Evolutionary conservation across 2,329 filamentous ascomycete genomes (phyloP).

Genomic region (Zymoseptoria brevis): DNA sequence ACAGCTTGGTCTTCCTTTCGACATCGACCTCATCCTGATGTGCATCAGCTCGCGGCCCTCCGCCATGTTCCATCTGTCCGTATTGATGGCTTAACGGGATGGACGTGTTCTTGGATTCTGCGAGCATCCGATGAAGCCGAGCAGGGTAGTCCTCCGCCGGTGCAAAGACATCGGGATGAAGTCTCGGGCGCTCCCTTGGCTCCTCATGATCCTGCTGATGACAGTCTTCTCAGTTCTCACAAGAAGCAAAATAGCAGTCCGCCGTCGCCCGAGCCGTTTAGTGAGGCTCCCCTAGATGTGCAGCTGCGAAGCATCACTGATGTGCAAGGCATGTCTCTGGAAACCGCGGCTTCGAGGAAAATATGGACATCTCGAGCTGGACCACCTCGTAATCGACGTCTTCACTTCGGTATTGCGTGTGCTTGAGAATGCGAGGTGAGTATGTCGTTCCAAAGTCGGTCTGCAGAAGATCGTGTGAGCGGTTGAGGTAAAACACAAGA

Average conservation of each 20-base stretch:
- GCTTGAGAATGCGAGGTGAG: background rate
- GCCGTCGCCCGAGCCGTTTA: background rate
- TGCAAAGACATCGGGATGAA: too few relatives aligned
- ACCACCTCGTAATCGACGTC: background rate
- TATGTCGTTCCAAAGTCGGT: background rate
- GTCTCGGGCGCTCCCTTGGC: too few relatives aligned
- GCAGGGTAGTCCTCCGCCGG: too few relatives aligned
- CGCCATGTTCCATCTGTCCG: background rate
- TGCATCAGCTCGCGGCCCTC: too few relatives aligned
- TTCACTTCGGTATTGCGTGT: background rate
- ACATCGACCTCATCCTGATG: background rate
- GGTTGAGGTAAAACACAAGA: background rate
- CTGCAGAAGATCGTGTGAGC: background rate
- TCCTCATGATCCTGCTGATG: background rate
- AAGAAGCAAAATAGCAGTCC: background rate
- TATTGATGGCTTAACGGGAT: too few relatives aligned
- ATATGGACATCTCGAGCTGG: background rate
- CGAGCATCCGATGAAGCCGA: too few relatives aligned
- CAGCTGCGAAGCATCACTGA: background rate
- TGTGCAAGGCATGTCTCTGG: background rate
- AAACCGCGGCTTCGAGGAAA: background rate
- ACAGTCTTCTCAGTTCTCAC: background rate
- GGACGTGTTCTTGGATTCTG: too few relatives aligned
- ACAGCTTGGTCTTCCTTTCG: background rate
- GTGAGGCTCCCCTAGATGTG: background rate